These are phyloP conservation scores for Knoxia roxburghii DNA, from an alignment of 257 asterid genomes.

Conservation along the genomic window DNA sequence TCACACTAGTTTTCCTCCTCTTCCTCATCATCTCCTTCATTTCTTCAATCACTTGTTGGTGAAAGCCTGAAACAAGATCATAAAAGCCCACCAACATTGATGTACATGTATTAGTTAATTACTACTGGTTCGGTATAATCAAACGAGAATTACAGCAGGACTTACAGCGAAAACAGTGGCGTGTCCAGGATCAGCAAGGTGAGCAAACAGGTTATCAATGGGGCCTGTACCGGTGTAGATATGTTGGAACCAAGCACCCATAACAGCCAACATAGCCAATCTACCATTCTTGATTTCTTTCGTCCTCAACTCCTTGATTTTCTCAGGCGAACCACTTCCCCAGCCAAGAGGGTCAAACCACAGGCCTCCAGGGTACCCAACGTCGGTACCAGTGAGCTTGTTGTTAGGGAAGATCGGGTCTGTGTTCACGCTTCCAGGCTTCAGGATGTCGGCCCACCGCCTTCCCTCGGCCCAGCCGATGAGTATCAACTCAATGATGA, in stretches of 20 bases:
- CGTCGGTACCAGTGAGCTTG: conserved; percentile 98
- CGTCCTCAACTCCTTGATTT: conserved; percentile 85
- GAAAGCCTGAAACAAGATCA: conserved; percentile 58
- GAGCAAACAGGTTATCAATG: conserved; percentile 92
- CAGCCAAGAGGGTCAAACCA: conserved; percentile 99
- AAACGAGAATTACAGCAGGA: neutral
- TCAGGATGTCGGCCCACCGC: conserved; percentile 94
- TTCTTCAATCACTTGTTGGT: conserved; percentile 56
- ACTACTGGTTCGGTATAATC: neutral
- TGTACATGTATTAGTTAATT: neutral
- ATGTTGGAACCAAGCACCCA: conserved; percentile 99
- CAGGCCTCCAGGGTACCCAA: conserved; percentile 90
- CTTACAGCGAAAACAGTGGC: conserved; percentile 93
- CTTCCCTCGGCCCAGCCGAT: conserved; percentile 99
- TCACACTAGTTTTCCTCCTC: conserved; percentile 32
- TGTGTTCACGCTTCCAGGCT: conserved; percentile 91
- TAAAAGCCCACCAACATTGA: neutral
- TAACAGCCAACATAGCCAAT: conserved; percentile 91
- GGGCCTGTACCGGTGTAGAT: conserved; percentile 97
- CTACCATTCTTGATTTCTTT: conserved; percentile 97
- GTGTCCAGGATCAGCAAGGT: conserved; percentile 97
- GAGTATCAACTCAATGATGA: conserved; percentile 66
- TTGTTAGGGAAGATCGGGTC: conserved; percentile 98
- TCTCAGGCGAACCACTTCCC: conserved; percentile 75
- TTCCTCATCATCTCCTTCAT: neutral